Percentiles rank a stretch among this genome's conserved stretches.
phyloP scores from a whole-genome alignment of 2,329 filamentous ascomycete genomes.

The Beauveria asiatica region DNA sequence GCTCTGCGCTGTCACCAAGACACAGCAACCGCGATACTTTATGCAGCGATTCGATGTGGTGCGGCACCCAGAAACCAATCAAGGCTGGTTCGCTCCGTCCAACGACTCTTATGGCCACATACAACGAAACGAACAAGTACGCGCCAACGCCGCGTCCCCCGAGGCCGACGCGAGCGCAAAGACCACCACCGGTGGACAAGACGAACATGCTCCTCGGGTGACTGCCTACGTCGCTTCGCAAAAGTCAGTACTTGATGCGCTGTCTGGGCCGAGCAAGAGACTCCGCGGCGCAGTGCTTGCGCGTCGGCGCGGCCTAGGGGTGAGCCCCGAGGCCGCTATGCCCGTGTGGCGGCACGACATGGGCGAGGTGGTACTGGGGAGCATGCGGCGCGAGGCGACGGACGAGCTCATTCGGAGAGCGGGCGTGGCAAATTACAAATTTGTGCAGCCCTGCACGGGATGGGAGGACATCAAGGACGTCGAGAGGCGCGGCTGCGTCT shows the following conservation, averaged over 20 bases:
- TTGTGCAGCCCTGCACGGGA: conserved; percentile 29
- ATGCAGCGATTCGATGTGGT: conserved; percentile 53
- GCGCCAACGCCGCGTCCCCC: background rate
- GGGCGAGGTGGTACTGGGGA: conserved; percentile 40
- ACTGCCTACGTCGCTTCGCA: conserved; percentile 15
- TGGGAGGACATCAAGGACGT: conserved; percentile 36
- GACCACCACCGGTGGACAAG: background rate
- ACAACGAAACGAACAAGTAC: conserved; percentile 5
- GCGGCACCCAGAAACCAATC: conserved; percentile 41
- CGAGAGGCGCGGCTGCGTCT: conserved; percentile 35
- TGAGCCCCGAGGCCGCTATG: conserved; percentile 10
- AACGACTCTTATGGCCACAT: conserved; percentile 26
- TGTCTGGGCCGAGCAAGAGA: conserved; percentile 16
- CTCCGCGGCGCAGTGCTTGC: conserved; percentile 13
- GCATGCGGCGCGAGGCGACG: conserved; percentile 39
- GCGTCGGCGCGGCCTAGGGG: background rate
- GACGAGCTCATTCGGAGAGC: conserved; percentile 37
- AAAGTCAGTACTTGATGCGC: conserved; percentile 21
- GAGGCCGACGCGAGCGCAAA: conserved; percentile 3
- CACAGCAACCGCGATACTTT: conserved; percentile 50
- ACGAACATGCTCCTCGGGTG: conserved; percentile 11
- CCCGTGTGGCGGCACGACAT: conserved; percentile 46
- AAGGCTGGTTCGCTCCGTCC: conserved; percentile 49
- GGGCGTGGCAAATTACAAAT: conserved; percentile 25
- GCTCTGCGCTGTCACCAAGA: conserved; percentile 40